Evolutionary conservation across 106 monocot genomes (phyloP), one percentile per base, ranked within the genome.

Genomic region (Vanilla planifolia): DNA sequence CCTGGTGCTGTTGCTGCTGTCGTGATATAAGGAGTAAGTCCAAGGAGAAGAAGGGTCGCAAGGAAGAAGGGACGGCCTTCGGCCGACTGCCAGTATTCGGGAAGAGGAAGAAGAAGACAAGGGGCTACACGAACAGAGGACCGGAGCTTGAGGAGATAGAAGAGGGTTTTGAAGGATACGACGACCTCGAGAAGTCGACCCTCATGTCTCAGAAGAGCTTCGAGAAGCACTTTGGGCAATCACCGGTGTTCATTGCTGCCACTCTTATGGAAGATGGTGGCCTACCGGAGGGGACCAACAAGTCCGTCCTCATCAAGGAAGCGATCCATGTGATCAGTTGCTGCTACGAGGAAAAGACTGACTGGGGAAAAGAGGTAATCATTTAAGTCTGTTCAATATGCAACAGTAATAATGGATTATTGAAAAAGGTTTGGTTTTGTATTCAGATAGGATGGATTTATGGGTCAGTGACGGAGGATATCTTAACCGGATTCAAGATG

Each of bases 401-500:
- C 8, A 23, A 37, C 20, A 50, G 11, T 50, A 6, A 21, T 23
- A 50, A 6, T 24, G 21, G 3, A 23, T 23, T 24, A 6, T 50
- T 23, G 5, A 4, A 24, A 23, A 23, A 50, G 24, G 11, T 20
- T 21, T 24, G 4, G 23, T 33, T n/a, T 57, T 35, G 5, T 7
- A 48, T 71, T 37, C 80, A 92, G 92, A 93, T 93, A 52, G 93
- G 88, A 25, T 93, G 93, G 92, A 93, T 93, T 37, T 92, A 92
- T 25, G 92, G 92, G 26, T 88, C 92, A 0, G 92, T 92, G 51
- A 92, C 92, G 13, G 88, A 93, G 59, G 92, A 93, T 33, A 92
- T 88, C 23, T 20, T 92, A 33, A 92, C 92, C 23, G 92, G 92
- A n/a, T 93, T 93, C 79, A 93, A 93, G 84, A 93, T 93, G 93